Evolutionary conservation across 2,329 filamentous ascomycete genomes (phyloP), one percentile per base, ranked within the genome.

Genomic region (Aspergillus neoniger): DNA sequence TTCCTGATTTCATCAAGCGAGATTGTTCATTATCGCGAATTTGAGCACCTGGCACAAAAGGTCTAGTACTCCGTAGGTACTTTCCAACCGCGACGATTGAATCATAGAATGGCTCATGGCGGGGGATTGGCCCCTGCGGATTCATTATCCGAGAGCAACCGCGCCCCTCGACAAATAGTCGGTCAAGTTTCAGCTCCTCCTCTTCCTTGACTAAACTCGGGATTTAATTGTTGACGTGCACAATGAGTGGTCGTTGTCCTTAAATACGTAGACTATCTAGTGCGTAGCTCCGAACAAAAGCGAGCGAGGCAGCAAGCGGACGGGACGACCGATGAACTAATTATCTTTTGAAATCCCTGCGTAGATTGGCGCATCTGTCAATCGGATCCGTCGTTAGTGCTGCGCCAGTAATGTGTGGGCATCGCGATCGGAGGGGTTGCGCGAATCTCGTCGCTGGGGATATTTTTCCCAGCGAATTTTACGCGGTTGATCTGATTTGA

Each of bases 241-340:
- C 12, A 36, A 12, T 36, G 32, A 36, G 32, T 36, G 32, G 32
- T 36, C 10, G 32, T 36, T 30, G 28, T 30, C 28, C 32, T 12
- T 36, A 36, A 12, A 15, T 14, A 36, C 32, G 12, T 36, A 14
- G 32, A 36, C 32, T 15, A 36, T 36, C 32, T 36, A 14, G 32
- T 36, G 25, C 44, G 9, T 49, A 52, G 49, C 49, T 38, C 49
- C 49, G 49, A 52, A 52, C 9, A 52, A 52, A 28, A 38, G 28
- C 49, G 28, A 38, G 32, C 7, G 12, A 17, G 28, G n/a, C 28
- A 51, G 48, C 28, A 19, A 36, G 17, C 14, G 19, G 17, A 49
- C 44, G 17, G 17, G 19, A 49, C 17, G 44, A 49, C 14, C 3
- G 15, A 23, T 19, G n/a, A 1, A 48, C 17, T 21, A 48, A 32